Evolutionary conservation across 78 protist genomes (phyloP), one percentile per base, ranked within the genome.

Genomic region (Cyanophora paradoxa): DNA sequence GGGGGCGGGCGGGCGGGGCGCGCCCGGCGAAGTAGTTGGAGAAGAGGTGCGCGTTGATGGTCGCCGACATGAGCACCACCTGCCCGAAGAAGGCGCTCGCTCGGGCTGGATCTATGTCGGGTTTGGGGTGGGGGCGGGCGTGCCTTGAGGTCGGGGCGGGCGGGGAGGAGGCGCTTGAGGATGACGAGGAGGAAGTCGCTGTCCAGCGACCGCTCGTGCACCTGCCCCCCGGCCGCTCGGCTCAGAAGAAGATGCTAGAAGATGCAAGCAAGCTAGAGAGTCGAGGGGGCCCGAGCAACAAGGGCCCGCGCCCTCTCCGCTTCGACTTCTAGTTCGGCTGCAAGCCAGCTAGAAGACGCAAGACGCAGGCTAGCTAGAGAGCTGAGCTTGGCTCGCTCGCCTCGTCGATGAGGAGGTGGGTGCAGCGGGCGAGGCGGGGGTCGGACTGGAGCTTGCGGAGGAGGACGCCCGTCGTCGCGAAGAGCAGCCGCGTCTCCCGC

Each of bases 141-240:
- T n/a, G n/a, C n/a, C n/a, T n/a, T n/a, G n/a, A 72, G 67, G 16
- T 37, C 63, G 20, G 41, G 41, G 26, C 86, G 36, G n/a, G 20
- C 30, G 39, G 0, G 24, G 22, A 90, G 19, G 20, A 84, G 44
- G 28, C 79, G 72, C 6, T 54, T 48, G 33, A 88, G 85, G 24
- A 92, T 0, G 39, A 76, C 46, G 44, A 92, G 79, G 39, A 89
- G 82, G 36, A 92, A 79, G 58, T 92, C 96, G 68, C 71, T 46
- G 44, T 92, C 87, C 22, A 92, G 33, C n/a, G 74, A 24, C 24
- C 96, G 84, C 79, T 92, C 96, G 78, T 92, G 96, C 34, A 89
- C 81, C 78, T 83, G 81, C 54, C 74, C 86, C 1, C 74, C 72
- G 20, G 74, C 22, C 24, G 74, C 52, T 40, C 64, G 80, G 28